Evolutionary conservation across 1,284 basidiomycete species (phyloP).

Genomic region (Sphagnurus paluster): DNA sequence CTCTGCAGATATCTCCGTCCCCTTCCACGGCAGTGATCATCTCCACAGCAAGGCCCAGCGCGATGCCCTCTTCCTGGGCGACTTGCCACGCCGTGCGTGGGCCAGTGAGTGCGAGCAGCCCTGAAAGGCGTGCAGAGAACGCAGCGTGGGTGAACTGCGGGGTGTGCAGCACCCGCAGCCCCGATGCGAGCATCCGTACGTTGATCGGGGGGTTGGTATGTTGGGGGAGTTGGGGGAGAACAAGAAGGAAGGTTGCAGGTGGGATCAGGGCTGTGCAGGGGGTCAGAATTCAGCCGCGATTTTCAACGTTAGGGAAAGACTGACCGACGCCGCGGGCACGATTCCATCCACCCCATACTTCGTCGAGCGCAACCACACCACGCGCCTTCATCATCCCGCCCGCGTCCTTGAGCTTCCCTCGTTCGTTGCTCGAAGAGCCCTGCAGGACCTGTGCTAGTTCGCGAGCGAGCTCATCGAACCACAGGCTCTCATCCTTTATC

Average conservation of each 20-base stretch:
- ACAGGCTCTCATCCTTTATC: slow-evolving; percentile 81
- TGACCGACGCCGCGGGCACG: slow-evolving; percentile 89
- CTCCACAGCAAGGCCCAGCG: slow-evolving; percentile 71
- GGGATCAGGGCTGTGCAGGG: slow-evolving; percentile 83
- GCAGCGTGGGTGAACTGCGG: slow-evolving; percentile 68
- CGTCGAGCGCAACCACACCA: slow-evolving; percentile 88
- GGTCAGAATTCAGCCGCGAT: slow-evolving; percentile 2
- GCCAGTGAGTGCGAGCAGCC: slow-evolving; percentile 48
- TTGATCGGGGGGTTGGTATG: slow-evolving; percentile 73
- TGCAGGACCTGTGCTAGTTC: slow-evolving; percentile 82
- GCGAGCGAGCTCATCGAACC: slow-evolving; percentile 79
- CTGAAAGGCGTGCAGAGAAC: slow-evolving; percentile 66
- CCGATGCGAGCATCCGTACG: slow-evolving; percentile 66
- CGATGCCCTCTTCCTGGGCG: slow-evolving; percentile 65
- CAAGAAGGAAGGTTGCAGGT: slow-evolving; percentile 79
- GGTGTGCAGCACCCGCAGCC: slow-evolving; percentile 83
- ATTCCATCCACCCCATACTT: slow-evolving; percentile 98
- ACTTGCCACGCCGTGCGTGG: slow-evolving; percentile 63
- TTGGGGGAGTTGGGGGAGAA: slow-evolving; percentile 65
- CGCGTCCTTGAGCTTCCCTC: too few relatives aligned
- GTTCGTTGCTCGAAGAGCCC: slow-evolving; percentile 35
- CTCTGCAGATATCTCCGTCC: slow-evolving; percentile 69
- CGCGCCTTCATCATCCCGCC: slow-evolving; percentile 55
- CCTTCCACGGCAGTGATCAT: slow-evolving; percentile 74
- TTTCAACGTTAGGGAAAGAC: slow-evolving; percentile 36